These are phyloP conservation scores for Artemisia argyi DNA, from an alignment of 129 eudicot species.

Conservation along the genomic window DNA sequence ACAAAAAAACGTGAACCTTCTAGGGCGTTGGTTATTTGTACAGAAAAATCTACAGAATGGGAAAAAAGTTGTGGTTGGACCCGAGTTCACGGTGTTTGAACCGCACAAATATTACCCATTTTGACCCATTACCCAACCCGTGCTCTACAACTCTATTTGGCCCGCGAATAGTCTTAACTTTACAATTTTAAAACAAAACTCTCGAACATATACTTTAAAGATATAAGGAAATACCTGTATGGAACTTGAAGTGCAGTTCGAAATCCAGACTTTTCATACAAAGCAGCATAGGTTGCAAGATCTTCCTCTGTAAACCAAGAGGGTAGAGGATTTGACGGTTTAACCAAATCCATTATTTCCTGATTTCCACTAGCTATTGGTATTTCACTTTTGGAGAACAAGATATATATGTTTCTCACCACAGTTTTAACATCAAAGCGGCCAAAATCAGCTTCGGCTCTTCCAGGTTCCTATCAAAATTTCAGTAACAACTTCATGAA, in stretches of 20 bases:
- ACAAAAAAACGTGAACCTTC: too few relatives aligned
- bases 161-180: too few relatives aligned
- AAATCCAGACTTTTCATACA: conserved; percentile 26
- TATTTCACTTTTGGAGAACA: conserved; percentile 26
- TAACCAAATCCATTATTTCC: conserved; percentile 23
- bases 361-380: conserved; percentile 20
- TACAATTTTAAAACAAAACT: not conserved
- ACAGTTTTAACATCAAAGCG: conserved; percentile 23
- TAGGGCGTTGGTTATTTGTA: too few relatives aligned
- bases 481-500: not conserved
- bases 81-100: too few relatives aligned
- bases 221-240: conserved; percentile 6
- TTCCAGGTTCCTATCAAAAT: conserved; percentile 15
- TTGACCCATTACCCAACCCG: too few relatives aligned
- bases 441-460: conserved; percentile 31
- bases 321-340: conserved; percentile 12
- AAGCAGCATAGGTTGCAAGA: conserved; percentile 13
- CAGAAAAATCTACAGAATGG: too few relatives aligned
- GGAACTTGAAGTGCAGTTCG: conserved; percentile 29
- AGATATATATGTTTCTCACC: conserved; percentile 26
- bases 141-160: too few relatives aligned
- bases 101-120: too few relatives aligned
- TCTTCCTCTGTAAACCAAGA: conserved; percentile 25
- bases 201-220: not conserved
- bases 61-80: too few relatives aligned